Conservation (phyloP, 345 rosid species). For the Arabidopsis arenosa region DNA sequence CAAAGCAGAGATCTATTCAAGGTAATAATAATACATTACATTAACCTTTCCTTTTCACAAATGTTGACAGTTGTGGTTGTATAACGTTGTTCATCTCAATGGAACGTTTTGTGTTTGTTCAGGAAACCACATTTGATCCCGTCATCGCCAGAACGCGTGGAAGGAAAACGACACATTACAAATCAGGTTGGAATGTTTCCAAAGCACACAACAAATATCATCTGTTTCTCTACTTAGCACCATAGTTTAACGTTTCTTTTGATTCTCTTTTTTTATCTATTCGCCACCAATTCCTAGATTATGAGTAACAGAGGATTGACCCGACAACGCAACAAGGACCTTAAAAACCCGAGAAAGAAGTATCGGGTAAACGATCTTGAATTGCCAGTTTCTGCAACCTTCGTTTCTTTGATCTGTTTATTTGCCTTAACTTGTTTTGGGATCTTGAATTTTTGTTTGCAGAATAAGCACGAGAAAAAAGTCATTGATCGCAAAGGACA, state of each 20-base stretch:
- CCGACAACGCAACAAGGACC: conserved; percentile 60
- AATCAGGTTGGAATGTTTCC: conserved; percentile 52
- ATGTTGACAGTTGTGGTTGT: not conserved
- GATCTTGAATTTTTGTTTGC: conserved; percentile 26
- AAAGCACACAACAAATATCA: conserved; percentile 8
- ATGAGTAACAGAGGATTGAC: conserved; percentile 74
- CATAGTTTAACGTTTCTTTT: conserved; percentile 20
- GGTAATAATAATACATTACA: conserved; percentile 45
- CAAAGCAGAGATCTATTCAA: conserved; percentile 66
- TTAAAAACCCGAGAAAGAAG: conserved; percentile 86
- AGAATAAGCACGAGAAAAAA: conserved; percentile 60
- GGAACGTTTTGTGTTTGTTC: conserved; percentile 19
- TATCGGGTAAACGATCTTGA: conserved; percentile 55
- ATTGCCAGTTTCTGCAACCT: conserved; percentile 11
- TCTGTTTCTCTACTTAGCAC: conserved; percentile 22
- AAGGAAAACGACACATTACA: conserved; percentile 69
- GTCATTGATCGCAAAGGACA: conserved; percentile 61
- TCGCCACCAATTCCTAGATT: conserved; percentile 52
- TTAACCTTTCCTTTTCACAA: not conserved
- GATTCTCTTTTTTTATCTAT: not conserved
- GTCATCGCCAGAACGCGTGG: conserved; percentile 61
- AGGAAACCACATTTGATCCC: conserved; percentile 41
- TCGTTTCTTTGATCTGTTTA: not conserved
- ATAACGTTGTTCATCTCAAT: conserved; percentile 14
- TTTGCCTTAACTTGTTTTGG: conserved; percentile 16